phyloP scores from a whole-genome alignment of 768 basidiomycete species.

The Tricholoma sp. region DNA sequence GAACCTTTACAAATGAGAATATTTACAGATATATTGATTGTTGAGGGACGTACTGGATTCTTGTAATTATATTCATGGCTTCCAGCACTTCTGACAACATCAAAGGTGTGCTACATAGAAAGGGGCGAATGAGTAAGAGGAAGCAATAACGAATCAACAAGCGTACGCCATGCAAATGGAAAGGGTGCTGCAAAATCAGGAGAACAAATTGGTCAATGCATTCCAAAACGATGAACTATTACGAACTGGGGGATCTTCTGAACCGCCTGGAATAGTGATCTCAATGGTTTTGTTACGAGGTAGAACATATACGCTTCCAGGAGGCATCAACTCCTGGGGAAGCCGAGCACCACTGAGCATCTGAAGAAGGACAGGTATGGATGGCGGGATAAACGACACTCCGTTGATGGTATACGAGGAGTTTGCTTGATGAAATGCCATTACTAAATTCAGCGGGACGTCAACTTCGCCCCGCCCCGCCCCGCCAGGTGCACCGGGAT shows the following conservation, averaged over 20 bases:
- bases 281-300: conserved; percentile 42
- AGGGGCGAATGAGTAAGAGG: neutral
- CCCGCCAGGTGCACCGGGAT: conserved; percentile 11
- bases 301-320: conserved; percentile 42
- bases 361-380: conserved; percentile 46
- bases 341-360: conserved; percentile 48
- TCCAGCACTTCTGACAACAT: conserved; percentile 32
- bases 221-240: neutral
- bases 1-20: conserved; percentile 9
- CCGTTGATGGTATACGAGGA: conserved; percentile 26
- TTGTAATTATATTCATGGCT: conserved; percentile 29
- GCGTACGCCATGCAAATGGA: conserved; percentile 25
- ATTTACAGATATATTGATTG: neutral
- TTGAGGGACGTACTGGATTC: conserved; percentile 35
- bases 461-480: conserved; percentile 18
- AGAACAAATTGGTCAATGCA: conserved; percentile 2
- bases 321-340: conserved; percentile 42
- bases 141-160: neutral
- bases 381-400: conserved; percentile 30
- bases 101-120: conserved; percentile 29
- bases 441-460: conserved; percentile 14
- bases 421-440: conserved; percentile 13
- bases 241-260: conserved; percentile 26
- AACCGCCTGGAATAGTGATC: conserved; percentile 36
- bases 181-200: conserved; percentile 15